Base-by-base conservation (phyloP, 257 asterid species). In the Hygrophila difformis region DNA sequence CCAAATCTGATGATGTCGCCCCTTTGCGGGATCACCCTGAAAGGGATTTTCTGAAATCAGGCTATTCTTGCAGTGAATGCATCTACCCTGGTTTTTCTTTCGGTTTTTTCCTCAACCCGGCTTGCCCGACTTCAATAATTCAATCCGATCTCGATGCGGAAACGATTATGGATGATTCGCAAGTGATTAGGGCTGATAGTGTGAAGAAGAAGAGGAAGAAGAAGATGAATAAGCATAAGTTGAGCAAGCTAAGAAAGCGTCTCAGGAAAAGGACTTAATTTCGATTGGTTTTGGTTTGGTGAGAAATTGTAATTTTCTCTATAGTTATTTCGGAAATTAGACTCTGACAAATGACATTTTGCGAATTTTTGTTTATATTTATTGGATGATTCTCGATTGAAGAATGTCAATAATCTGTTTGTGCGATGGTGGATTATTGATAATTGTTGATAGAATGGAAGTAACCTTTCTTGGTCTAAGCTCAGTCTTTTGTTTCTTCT, bases 41-140 rank as follows among this genome's bases (percentile, higher is more conserved):
- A 44, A 24, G 36, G 15, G 63, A 60, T 16, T 58, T 21, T 56
- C 31, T 62, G 38, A 55, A 51, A 14, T 56, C 55, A 31, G 40
- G 20, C 38, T 50, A 46, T 29, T 43, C 66, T 13, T 48, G 10
- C 24, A 10, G 15, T 20, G 62, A 53, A 6, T 55, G 28, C n/a
- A n/a, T 68, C 48, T 82, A 62, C 60, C 96, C 88, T 10, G 55
- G 74, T 12, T 78, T 78, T 26, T 68, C 81, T 0, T 72, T 78
- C 37, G 83, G 51, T 42, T 67, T 62, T 46, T 70, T 78, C 17
- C 73, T 81, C 19, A 67, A 68, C 57, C 82, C 87, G 14, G 39
- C 44, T 54, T 49, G 61, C 22, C 55, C 70, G 15, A 20, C 57
- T 20, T 52, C 69, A 28, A 33, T 64, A 3, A 48, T 45, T 52